A percentile compares a stretch with the other conserved stretches of the same genome.
phyloP scores from a whole-genome alignment of 352 stramenopile genomes.

The Phytophthora citricola region DNA sequence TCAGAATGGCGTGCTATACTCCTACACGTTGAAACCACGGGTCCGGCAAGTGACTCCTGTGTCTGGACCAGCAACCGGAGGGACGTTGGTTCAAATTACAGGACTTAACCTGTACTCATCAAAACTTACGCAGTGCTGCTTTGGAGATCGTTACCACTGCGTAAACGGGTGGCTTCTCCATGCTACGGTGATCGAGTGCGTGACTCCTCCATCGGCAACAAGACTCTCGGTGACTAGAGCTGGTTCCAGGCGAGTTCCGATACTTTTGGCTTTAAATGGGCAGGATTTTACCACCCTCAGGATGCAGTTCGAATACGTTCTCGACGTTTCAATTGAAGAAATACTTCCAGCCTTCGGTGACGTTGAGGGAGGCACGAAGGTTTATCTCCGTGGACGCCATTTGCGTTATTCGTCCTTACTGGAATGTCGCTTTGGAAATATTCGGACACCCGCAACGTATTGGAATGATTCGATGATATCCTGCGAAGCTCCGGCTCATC shows the following conservation, averaged over 20 bases:
- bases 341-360: slow-evolving; percentile 53
- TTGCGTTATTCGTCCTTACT: slow-evolving; percentile 59
- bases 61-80: slow-evolving; percentile 52
- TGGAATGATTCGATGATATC: slow-evolving; percentile 63
- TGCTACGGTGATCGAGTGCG: slow-evolving; percentile 38
- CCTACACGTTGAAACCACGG: slow-evolving; percentile 53
- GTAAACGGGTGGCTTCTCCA: slow-evolving; percentile 45
- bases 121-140: slow-evolving; percentile 67
- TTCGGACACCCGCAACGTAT: slow-evolving; percentile 52
- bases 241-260: slow-evolving; percentile 38
- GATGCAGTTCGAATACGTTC: slow-evolving; percentile 70
- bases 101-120: slow-evolving; percentile 68
- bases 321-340: slow-evolving; percentile 47
- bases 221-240: slow-evolving; percentile 14
- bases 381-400: slow-evolving; percentile 69
- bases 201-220: slow-evolving; percentile 40
- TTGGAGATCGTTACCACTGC: slow-evolving; percentile 54
- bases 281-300: slow-evolving; percentile 62
- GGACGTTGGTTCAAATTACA: slow-evolving; percentile 60
- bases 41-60: slow-evolving; percentile 61
- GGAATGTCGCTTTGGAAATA: slow-evolving; percentile 64
- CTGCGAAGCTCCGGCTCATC: slow-evolving; percentile 63
- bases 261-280: slow-evolving; percentile 83
- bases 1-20: slow-evolving; percentile 62
- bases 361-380: slow-evolving; percentile 55